Conservation (phyloP, 371 early-diverging fungal species). For the Amoeboaphelidium protococcarum region DNA sequence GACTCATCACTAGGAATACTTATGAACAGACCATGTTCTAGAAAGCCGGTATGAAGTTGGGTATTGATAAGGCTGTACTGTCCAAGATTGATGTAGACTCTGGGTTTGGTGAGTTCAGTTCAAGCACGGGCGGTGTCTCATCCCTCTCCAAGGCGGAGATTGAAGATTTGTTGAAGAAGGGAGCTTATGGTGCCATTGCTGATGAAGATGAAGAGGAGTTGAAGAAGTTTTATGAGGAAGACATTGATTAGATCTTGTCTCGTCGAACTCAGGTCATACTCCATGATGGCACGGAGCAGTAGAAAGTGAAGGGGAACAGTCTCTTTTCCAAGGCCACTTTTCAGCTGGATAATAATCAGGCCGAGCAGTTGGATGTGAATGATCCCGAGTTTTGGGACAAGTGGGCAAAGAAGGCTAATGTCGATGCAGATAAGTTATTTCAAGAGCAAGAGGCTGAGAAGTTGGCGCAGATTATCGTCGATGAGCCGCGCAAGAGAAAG, state of each 20-base stretch:
- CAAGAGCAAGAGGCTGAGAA: slow-evolving; percentile 18
- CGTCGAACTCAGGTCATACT: slow-evolving; percentile 63
- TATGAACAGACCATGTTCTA: slow-evolving; percentile 94
- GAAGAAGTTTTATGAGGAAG: slow-evolving; percentile 73
- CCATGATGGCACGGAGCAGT: slow-evolving; percentile 27
- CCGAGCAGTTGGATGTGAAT: slow-evolving; percentile 47
- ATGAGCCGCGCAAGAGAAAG: slow-evolving; percentile 3
- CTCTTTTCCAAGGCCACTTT: slow-evolving; percentile 89
- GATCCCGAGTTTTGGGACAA: slow-evolving; percentile 97
- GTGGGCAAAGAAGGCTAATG: slow-evolving; percentile 51
- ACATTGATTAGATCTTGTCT: slow-evolving; percentile 83
- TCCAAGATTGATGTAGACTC: too few species aligned
- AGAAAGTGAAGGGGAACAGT: slow-evolving; percentile 9
- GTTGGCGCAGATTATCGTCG: slow-evolving; percentile 2
- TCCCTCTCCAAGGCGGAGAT: slow-evolving; percentile 45
- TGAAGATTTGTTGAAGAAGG: slow-evolving; percentile 65
- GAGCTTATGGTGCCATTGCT: slow-evolving; percentile 34
- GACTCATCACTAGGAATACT: slow-evolving; percentile 65
- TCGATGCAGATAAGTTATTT: slow-evolving; percentile 27
- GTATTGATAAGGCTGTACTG: slow-evolving; percentile 68
- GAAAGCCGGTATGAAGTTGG: slow-evolving; percentile 71
- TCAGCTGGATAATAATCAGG: slow-evolving; percentile 9
- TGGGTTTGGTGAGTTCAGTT: slow-evolving; percentile 3
- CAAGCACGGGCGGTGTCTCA: slow-evolving; percentile 11
- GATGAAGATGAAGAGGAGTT: slow-evolving; percentile 46